Evolutionary conservation across 1,139 yeast genomes (phyloP).

Genomic region (Taphrina flavorubra): DNA sequence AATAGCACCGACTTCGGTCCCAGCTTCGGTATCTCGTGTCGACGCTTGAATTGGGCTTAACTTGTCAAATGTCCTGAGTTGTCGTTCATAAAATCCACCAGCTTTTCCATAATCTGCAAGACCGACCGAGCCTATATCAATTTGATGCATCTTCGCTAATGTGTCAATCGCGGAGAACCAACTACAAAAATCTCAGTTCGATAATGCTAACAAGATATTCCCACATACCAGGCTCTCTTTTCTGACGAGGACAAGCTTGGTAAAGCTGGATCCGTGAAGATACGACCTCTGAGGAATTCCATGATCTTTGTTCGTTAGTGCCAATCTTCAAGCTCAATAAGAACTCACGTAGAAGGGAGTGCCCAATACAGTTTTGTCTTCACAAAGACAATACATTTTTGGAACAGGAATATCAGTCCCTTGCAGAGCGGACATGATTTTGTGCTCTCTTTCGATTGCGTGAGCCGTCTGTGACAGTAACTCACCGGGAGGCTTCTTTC

Average conservation of each 20-base stretch:
- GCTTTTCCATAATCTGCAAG: constrained; percentile 56
- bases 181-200: constrained; percentile 44
- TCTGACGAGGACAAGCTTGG: constrained; percentile 52
- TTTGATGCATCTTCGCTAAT: constrained; percentile 60
- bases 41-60: constrained; percentile 61
- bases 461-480: constrained; percentile 67
- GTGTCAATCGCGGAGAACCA: constrained; percentile 64
- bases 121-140: constrained; percentile 58
- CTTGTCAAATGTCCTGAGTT: constrained; percentile 58
- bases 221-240: constrained; percentile 47
- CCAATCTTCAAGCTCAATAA: neutral
- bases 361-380: constrained; percentile 68
- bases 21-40: constrained; percentile 48
- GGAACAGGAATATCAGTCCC: constrained; percentile 62
- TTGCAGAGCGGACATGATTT: constrained; percentile 57
- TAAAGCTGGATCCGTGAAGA: constrained; percentile 63
- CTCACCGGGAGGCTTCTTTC: constrained; percentile 67
- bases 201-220: neutral
- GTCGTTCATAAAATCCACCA: constrained; percentile 62
- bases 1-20: constrained; percentile 58
- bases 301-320: constrained; percentile 66
- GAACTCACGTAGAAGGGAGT: constrained; percentile 39
- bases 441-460: constrained; percentile 68
- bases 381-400: constrained; percentile 68
- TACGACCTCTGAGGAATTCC: constrained; percentile 67